Evolutionary conservation across 73 alveolate species (phyloP), one percentile per base, ranked within the genome.

Genomic region (Durusdinium trenchii): DNA sequence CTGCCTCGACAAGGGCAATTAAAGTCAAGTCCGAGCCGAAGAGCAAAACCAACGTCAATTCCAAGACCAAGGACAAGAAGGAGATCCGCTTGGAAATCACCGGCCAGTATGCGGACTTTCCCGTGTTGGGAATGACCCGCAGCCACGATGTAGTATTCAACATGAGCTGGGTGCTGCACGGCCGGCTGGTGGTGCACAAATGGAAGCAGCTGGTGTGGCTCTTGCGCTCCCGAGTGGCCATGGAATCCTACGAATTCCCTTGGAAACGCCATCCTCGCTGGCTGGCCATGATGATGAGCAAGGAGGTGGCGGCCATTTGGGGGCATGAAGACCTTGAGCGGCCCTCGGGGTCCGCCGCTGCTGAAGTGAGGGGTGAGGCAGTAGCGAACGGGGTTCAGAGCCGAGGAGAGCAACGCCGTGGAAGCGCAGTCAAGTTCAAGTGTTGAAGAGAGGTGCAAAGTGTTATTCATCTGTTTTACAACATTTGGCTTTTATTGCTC

Each of bases 131-230:
- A 5, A n/a, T 71, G 52, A 71, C 84, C 18, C 43, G 6, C 84
- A 71, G 84, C 84, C 35, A 18, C 36, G 84, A 71, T 71, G 52
- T 51, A n/a, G 84, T 71, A 51, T n/a, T 71, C 52, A 71, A 71
- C 35, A n/a, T n/a, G 26, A 36, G 52, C 5, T 71, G 84, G 84
- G 35, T 71, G 43, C 6, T 71, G 43, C 84, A 71, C 51, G 51
- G 84, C 51, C 48, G 84, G 51, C 38, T 71, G 48, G 51, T 71
- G 52, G 35, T n/a, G 18, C 84, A 71, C 84, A 71, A 71, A n/a
- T 71, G 84, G 84, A 71, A 71, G 51, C 84, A 71, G 51, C 51
- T 71, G 32, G 35, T n/a, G 14, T 71, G 84, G 84, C 32, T 71
- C 52, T 20, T 38, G 32, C 84, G 84, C 7, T 6, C 38, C 28